Conservation (phyloP, 2,329 filamentous ascomycete species). For the Gyromitra esculenta region DNA sequence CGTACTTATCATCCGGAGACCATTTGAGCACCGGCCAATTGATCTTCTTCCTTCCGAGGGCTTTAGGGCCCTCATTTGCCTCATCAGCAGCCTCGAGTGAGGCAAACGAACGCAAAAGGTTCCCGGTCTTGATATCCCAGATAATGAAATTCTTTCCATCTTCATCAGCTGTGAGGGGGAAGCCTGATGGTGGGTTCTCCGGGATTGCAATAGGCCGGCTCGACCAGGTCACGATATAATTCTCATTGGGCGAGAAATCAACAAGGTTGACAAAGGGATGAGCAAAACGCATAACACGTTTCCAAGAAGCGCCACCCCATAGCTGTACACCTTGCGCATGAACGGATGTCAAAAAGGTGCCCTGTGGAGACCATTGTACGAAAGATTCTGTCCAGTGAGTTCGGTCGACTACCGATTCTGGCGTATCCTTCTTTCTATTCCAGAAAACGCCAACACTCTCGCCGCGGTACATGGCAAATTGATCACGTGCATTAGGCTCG, state of each 20-base stretch:
- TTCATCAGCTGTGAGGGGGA: constrained; percentile 81
- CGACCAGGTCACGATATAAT: constrained; percentile 96
- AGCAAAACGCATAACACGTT: constrained; percentile 87
- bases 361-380: constrained; percentile 94
- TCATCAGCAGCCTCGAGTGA: constrained; percentile 76
- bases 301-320: constrained; percentile 92
- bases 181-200: constrained; percentile 74
- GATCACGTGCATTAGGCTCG: constrained; percentile 88
- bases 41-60: constrained; percentile 75
- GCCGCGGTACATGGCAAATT: constrained; percentile 92
- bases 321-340: constrained; percentile 96
- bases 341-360: constrained; percentile 92
- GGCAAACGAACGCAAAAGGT: constrained; percentile 90
- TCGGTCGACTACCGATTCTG: constrained; percentile 88
- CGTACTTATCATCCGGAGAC: constrained; percentile 97
- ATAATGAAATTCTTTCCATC: constrained; percentile 99
- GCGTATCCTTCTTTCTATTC: constrained; percentile 94
- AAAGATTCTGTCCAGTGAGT: constrained; percentile 98
- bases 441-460: constrained; percentile 95
- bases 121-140: constrained; percentile 91
- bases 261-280: constrained; percentile 96
- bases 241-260: constrained; percentile 92
- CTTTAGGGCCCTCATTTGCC: constrained; percentile 67
- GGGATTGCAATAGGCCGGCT: constrained; percentile 90
- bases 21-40: constrained; percentile 99